Conservation (phyloP, 169 alveolate genomes). For the Plasmodium yoelii region DNA sequence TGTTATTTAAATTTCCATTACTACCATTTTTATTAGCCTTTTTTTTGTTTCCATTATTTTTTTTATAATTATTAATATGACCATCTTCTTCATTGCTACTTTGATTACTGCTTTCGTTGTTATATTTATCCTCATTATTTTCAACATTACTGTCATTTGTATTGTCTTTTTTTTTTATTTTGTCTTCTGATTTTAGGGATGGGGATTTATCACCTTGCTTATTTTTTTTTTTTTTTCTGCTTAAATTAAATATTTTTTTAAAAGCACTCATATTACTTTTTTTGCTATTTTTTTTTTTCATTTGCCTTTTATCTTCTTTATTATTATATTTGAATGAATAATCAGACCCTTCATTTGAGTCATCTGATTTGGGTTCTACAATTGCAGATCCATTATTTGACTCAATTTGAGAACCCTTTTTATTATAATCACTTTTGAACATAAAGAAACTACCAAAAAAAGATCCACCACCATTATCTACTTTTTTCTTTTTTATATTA, state of each 20-base stretch:
- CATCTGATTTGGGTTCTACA: constrained; percentile 15
- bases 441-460: constrained; percentile 41
- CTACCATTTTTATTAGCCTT: neutral
- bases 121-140: neutral
- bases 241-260: constrained; percentile 38
- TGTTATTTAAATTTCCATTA: neutral
- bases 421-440: constrained; percentile 23
- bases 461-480: constrained; percentile 12
- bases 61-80: neutral
- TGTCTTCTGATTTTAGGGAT: constrained; percentile 1
- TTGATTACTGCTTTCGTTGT: neutral
- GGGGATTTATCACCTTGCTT: constrained; percentile 9
- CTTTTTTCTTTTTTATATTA: neutral
- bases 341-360: constrained; percentile 13
- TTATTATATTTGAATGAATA: constrained; percentile 36
- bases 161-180: constrained; percentile 14
- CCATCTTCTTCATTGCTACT: constrained; percentile 4
- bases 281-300: constrained; percentile 28
- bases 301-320: constrained; percentile 10
- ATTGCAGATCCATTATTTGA: constrained; percentile 23
- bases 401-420: constrained; percentile 24
- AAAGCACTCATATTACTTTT: constrained; percentile 59
- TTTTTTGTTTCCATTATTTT: too few species aligned
- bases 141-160: neutral
- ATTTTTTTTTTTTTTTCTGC: constrained; percentile 50